Percentiles rank a stretch among this genome's conserved stretches.
Evolutionary conservation across 2,329 filamentous ascomycete species (phyloP).

Genomic region (Epichloe elymi): DNA sequence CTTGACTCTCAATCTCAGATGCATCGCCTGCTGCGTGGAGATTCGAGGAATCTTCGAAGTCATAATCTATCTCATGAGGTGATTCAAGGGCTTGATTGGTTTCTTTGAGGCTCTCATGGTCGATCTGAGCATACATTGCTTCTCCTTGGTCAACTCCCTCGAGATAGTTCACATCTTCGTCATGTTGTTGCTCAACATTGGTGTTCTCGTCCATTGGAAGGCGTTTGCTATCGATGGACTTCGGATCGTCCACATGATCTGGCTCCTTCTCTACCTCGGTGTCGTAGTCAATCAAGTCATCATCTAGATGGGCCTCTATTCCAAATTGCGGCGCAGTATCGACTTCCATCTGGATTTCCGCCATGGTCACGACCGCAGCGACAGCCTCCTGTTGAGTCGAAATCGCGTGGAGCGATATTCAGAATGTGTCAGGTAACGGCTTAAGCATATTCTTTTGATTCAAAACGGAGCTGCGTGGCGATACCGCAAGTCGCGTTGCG

Average conservation of each 20-base stretch:
- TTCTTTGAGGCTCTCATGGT: slow-evolving; percentile 5
- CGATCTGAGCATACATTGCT: neutral
- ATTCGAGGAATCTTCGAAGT: slow-evolving; percentile 13
- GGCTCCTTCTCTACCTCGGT: slow-evolving; percentile 13
- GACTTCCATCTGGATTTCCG: slow-evolving; percentile 20
- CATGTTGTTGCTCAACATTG: slow-evolving; percentile 4
- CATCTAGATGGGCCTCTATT: slow-evolving; percentile 14
- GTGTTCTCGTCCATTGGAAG: neutral
- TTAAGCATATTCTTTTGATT: neutral
- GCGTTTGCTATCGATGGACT: neutral
- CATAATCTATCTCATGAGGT: slow-evolving; percentile 25
- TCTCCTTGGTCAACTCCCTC: slow-evolving; percentile 1
- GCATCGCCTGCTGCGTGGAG: neutral
- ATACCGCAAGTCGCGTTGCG: neutral
- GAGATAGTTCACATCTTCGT: slow-evolving; percentile 7
- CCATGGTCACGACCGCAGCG: slow-evolving; percentile 9
- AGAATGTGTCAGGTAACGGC: neutral
- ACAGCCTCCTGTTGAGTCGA: neutral
- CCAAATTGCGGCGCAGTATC: slow-evolving; percentile 15
- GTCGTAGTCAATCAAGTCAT: slow-evolving; percentile 27
- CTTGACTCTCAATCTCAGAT: neutral
- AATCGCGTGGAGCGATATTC: neutral
- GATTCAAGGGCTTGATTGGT: slow-evolving; percentile 1
- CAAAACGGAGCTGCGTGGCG: neutral
- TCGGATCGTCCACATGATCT: neutral